A percentile compares a stretch with the other conserved stretches of the same genome.
phyloP scores from a whole-genome alignment of 140 eudicot genomes.

The Stevia rebaudiana region DNA sequence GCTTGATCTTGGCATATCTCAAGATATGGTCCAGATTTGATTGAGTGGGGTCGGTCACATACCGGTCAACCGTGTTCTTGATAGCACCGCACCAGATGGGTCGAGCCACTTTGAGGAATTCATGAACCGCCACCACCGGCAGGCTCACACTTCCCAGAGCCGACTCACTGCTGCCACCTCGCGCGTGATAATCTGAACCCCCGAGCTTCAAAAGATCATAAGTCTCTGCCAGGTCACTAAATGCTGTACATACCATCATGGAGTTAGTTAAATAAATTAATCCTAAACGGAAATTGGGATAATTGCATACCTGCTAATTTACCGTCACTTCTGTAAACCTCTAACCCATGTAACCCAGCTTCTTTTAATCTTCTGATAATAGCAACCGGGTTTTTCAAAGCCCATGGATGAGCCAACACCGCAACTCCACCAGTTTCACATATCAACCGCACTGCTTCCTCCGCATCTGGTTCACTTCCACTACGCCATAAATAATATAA shows the following conservation, averaged over 20 bases:
- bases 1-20: slow-evolving; percentile 36
- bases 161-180: slow-evolving; percentile 78
- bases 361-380: slow-evolving; percentile 71
- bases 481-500: slow-evolving; percentile 22
- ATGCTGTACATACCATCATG: slow-evolving; percentile 36
- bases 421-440: slow-evolving; percentile 84
- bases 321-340: slow-evolving; percentile 90
- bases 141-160: slow-evolving; percentile 78
- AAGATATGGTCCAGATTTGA: slow-evolving; percentile 54
- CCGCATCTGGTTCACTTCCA: slow-evolving; percentile 85
- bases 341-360: slow-evolving; percentile 89
- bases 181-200: slow-evolving; percentile 90
- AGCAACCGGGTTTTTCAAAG: slow-evolving; percentile 66
- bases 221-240: slow-evolving; percentile 78
- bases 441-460: slow-evolving; percentile 63
- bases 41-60: slow-evolving; percentile 56
- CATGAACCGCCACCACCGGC: slow-evolving; percentile 61
- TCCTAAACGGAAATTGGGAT: neutral
- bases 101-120: slow-evolving; percentile 74
- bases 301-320: slow-evolving; percentile 61
- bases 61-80: slow-evolving; percentile 47
- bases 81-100: slow-evolving; percentile 83
- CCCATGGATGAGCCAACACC: slow-evolving; percentile 98
- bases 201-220: slow-evolving; percentile 82
- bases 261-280: neutral